Evolutionary conservation across 768 basidiomycete species (phyloP).

Genomic region (Chiua virens): DNA sequence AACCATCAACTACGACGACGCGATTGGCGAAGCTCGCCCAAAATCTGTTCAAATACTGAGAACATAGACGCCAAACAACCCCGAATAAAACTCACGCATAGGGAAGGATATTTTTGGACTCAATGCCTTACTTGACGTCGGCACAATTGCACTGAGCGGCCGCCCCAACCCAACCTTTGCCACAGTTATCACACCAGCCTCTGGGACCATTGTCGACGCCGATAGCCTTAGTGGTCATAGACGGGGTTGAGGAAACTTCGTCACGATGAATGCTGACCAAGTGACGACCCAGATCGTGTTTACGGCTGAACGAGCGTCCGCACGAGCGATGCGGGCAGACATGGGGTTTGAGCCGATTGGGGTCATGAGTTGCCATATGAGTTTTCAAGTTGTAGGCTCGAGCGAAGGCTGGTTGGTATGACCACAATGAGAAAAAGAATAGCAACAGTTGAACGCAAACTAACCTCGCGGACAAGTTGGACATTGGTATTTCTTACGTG

Average conservation of each 20-base stretch:
- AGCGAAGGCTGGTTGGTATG: conserved; percentile 70
- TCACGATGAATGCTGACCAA: conserved; percentile 82
- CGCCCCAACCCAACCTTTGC: conserved; percentile 63
- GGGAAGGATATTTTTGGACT: conserved; percentile 11
- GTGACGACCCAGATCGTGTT: conserved; percentile 92
- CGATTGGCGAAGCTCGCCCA: conserved; percentile 38
- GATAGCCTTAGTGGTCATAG: conserved; percentile 47
- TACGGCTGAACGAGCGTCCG: conserved; percentile 88
- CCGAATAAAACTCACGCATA: conserved; percentile 27
- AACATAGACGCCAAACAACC: neutral
- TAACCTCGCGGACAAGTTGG: conserved; percentile 70
- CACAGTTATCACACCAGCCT: conserved; percentile 73
- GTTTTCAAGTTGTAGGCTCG: conserved; percentile 95
- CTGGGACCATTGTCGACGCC: conserved; percentile 67
- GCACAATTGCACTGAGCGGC: conserved; percentile 58
- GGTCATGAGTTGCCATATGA: conserved; percentile 93
- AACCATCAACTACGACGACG: conserved; percentile 41
- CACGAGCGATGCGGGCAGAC: conserved; percentile 84
- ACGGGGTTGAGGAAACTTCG: conserved; percentile 47
- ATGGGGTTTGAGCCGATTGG: conserved; percentile 86
- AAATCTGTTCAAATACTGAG: conserved; percentile 27
- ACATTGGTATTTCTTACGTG: conserved; percentile 80
- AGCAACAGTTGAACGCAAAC: conserved; percentile 2
- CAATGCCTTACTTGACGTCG: conserved; percentile 55
- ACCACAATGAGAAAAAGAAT: conserved; percentile 1